phyloP scores from a whole-genome alignment of 345 rosid genomes.

The Leavenworthia alabamica region DNA sequence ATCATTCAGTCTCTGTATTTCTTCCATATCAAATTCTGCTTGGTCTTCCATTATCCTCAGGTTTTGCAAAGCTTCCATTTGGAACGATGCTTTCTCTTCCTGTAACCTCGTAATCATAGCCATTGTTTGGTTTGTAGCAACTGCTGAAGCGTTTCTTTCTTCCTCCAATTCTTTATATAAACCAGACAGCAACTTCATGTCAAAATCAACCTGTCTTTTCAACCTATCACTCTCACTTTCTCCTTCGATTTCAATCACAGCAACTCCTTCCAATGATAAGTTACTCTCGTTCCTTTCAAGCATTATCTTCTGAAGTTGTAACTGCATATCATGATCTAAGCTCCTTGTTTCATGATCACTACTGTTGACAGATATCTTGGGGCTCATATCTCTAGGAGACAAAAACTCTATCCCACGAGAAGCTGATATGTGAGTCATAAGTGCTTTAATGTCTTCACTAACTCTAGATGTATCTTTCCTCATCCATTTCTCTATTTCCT shows the following conservation, averaged over 20 bases:
- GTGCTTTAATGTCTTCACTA: constrained; percentile 60
- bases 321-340: constrained; percentile 43
- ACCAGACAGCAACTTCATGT: constrained; percentile 46
- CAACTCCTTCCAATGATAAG: constrained; percentile 68
- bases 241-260: constrained; percentile 84
- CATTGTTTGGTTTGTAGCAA: constrained; percentile 92
- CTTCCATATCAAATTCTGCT: constrained; percentile 89
- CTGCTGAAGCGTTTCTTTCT: constrained; percentile 85
- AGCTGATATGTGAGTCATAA: constrained; percentile 70
- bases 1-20: constrained; percentile 72
- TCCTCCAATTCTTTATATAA: constrained; percentile 83
- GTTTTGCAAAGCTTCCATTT: constrained; percentile 89
- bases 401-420: constrained; percentile 56
- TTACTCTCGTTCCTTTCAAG: constrained; percentile 90
- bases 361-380: constrained; percentile 36
- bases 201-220: constrained; percentile 80
- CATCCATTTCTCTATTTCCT: constrained; percentile 48
- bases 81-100: constrained; percentile 86
- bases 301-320: constrained; percentile 54
- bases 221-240: constrained; percentile 66
- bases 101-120: constrained; percentile 96
- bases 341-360: constrained; percentile 45
- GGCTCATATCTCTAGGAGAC: constrained; percentile 49
- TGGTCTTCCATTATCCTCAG: constrained; percentile 90
- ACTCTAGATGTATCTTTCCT: constrained; percentile 66